Evolutionary conservation across 208 protist species (phyloP), one percentile per base, ranked within the genome.

Genomic region (Trypanosoma lewisi): DNA sequence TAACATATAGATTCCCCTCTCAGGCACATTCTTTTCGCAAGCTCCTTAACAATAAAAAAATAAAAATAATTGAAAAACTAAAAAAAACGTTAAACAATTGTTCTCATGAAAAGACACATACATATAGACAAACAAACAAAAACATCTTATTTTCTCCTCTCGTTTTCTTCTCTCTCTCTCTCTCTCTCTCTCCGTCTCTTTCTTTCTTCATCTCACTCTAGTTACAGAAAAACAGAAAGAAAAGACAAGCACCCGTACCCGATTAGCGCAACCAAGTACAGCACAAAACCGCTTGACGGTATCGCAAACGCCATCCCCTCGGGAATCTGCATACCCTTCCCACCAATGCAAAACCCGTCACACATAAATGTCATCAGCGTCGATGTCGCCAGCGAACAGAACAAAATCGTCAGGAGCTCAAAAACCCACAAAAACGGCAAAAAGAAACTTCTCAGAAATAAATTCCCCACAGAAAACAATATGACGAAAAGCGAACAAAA

Each of bases 341-440:
- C 54, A 12, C 69, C 72, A 54, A 75, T 70, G 73, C 80, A 85
- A 41, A 61, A 67, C 16, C 67, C 67, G 27, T 75, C 44, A 33
- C 51, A 82, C 6, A 80, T 47, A 12, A 69, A 36, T 23, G 62
- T 71, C 16, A 79, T 54, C 47, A 82, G 70, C 47, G 80, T 73
- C 21, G 66, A 66, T 4, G 48, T 49, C 33, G 56, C 63, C 4
- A 71, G 52, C 2, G 72, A 65, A 17, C 59, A 64, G 62, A 73
- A 75, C 37, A 64, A 44, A 9, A 79, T 60, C 12, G 49, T 64
- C 11, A 77, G n/a, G 75, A 75, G 82, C 21, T 68, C 54, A 47
- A 76, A 77, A 37, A 76, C 58, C 80, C 80, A 85, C 28, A 81
- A 60, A 47, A 79, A 42, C 9, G 72, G 75, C 33, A 85, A 62